phyloP scores from a whole-genome alignment of 768 basidiomycete genomes.

The Rhizopogon salebrosus region DNA sequence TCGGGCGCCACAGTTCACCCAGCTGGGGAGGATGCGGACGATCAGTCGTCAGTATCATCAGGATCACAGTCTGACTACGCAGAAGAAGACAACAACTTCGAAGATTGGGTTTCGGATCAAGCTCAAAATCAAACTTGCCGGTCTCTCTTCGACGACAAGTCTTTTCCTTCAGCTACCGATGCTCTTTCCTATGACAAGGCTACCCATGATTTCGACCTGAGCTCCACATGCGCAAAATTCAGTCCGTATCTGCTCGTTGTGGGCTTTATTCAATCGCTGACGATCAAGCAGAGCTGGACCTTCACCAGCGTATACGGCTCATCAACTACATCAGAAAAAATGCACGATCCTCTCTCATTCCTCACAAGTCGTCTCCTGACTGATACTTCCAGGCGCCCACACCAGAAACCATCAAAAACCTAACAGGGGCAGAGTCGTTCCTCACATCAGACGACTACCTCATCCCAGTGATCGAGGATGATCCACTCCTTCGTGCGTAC shows the following conservation, averaged over 20 bases:
- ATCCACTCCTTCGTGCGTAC: constrained; percentile 80
- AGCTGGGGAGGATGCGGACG: constrained; percentile 7
- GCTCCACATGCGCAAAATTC: constrained; percentile 42
- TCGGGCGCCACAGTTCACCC: constrained; percentile 4
- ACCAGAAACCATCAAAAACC: constrained; percentile 34
- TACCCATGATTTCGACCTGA: constrained; percentile 59
- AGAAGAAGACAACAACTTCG: constrained; percentile 61
- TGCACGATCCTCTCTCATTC: constrained; percentile 31
- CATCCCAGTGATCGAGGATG: constrained; percentile 77
- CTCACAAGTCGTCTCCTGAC: not conserved
- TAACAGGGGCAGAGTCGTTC: constrained; percentile 57
- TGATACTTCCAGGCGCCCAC: constrained; percentile 44
- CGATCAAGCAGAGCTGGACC: constrained; percentile 56
- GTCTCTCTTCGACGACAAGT: constrained; percentile 72
- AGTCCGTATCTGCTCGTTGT: constrained; percentile 36
- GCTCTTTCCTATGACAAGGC: constrained; percentile 57
- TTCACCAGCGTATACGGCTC: constrained; percentile 72
- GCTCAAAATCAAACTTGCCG: constrained; percentile 45
- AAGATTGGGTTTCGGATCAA: constrained; percentile 78
- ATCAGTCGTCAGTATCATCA: constrained; percentile 13
- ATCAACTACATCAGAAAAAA: constrained; percentile 85
- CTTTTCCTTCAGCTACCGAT: constrained; percentile 54
- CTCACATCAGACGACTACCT: constrained; percentile 77
- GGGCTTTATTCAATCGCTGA: constrained; percentile 1
- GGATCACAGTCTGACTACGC: constrained; percentile 17